Conservation (phyloP, 352 stramenopile genomes). For the Phytophthora citricola region DNA sequence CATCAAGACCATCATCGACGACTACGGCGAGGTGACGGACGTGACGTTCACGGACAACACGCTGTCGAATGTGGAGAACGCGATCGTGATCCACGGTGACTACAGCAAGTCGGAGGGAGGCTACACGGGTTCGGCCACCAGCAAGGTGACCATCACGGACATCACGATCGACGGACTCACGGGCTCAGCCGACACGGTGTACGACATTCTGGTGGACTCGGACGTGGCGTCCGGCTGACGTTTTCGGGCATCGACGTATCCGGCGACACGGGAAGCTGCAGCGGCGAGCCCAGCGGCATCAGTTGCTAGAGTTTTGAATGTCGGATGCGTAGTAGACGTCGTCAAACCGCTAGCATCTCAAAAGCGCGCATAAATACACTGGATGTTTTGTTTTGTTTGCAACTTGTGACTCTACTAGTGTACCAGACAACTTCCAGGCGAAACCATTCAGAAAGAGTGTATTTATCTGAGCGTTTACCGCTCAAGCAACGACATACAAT, state of each 20-base stretch:
- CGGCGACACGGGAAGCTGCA: conserved; percentile 22
- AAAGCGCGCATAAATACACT: not conserved
- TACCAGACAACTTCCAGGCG: not conserved
- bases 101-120: conserved; percentile 5
- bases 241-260: conserved; percentile 32
- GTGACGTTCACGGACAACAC: not conserved
- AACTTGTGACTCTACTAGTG: not conserved
- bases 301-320: conserved; percentile 14
- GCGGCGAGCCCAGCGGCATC: conserved; percentile 25
- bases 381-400: not conserved
- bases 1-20: conserved; percentile 1
- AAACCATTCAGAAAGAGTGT: conserved; percentile 1
- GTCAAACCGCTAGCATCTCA: not conserved
- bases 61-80: not conserved
- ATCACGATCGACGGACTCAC: conserved; percentile 23
- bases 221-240: conserved; percentile 19
- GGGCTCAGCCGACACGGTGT: conserved; percentile 24
- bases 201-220: conserved; percentile 31
- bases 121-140: not conserved
- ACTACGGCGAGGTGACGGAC: not conserved
- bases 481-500: not conserved
- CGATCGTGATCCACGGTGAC: not conserved
- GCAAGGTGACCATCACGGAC: not conserved
- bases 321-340: not conserved
- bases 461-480: not conserved